Evolutionary conservation across 2,329 filamentous ascomycete species (phyloP).

Genomic region (Ascochyta pisi): DNA sequence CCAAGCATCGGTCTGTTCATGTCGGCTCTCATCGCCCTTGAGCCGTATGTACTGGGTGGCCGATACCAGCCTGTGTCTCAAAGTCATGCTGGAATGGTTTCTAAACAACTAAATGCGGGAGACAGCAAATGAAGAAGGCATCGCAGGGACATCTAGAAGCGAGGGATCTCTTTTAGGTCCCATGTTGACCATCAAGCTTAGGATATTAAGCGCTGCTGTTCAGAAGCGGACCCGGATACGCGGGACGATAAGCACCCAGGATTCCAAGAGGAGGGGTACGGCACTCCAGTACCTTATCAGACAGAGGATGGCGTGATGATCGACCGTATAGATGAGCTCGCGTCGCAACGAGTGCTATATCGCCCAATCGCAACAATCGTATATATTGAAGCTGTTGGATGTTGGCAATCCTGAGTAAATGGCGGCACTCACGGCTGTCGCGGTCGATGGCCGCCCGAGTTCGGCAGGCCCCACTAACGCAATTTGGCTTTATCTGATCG

Average conservation of each 20-base stretch:
- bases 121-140: not conserved
- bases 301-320: conserved; percentile 1
- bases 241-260: not conserved
- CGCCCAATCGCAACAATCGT: not conserved
- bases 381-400: not conserved
- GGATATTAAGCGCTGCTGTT: not conserved
- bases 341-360: not conserved
- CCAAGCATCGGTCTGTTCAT: conserved; percentile 56
- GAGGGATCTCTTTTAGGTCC: not conserved
- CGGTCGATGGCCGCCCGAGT: not conserved
- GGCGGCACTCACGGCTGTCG: too few species aligned
- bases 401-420: too few species aligned
- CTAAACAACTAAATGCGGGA: not conserved
- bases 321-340: not conserved
- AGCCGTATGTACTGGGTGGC: conserved; percentile 47
- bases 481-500: conserved; percentile 16
- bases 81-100: not conserved
- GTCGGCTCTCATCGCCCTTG: conserved; percentile 50
- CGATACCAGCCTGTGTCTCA: conserved; percentile 21
- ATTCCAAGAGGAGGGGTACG: too few species aligned
- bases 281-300: not conserved
- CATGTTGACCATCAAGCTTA: not conserved
- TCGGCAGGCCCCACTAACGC: conserved; percentile 8
- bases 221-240: conserved; percentile 5
- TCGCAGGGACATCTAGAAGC: not conserved